Percentiles rank a stretch among this genome's conserved stretches.
These are phyloP conservation scores for Hippophae rhamnoides DNA, from an alignment of 306 rosid genomes.

Conservation along the genomic window DNA sequence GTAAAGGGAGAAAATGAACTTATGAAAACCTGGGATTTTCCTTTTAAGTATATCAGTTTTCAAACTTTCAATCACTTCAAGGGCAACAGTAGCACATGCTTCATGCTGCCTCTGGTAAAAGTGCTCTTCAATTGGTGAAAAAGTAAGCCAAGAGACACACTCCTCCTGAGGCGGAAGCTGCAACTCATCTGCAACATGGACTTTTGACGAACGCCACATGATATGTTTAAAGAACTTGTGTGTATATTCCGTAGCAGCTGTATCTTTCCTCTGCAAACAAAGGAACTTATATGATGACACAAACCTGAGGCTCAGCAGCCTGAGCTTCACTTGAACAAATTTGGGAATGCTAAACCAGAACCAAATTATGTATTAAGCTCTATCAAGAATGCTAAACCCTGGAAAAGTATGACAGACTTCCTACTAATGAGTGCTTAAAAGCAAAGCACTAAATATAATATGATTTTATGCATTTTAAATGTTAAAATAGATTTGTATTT, in stretches of 20 bases:
- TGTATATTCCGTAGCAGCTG: conserved; percentile 64
- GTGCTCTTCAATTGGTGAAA: conserved; percentile 88
- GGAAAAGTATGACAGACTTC: conserved; percentile 9
- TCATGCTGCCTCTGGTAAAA: conserved; percentile 97
- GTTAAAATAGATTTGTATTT: too few relatives aligned
- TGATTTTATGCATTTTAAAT: too few relatives aligned
- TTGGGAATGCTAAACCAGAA: too few relatives aligned
- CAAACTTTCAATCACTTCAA: conserved; percentile 71
- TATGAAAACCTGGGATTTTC: conserved; percentile 52
- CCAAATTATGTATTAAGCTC: background rate
- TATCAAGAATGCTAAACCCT: conserved; percentile 2
- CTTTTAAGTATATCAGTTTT: conserved; percentile 61
- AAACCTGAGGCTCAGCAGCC: conserved; percentile 1
- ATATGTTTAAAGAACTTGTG: conserved; percentile 70
- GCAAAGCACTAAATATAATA: too few relatives aligned
- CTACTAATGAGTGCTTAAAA: background rate
- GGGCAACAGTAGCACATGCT: conserved; percentile 72
- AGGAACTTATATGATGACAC: conserved; percentile 8
- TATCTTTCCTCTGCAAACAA: conserved; percentile 63
- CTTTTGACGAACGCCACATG: conserved; percentile 94
- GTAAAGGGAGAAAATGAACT: background rate
- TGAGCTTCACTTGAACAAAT: too few relatives aligned
- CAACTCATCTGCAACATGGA: conserved; percentile 77
- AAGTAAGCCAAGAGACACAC: conserved; percentile 73
- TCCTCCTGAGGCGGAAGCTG: conserved; percentile 91